Conservation (phyloP, 2,329 filamentous ascomycete species). For the Cercospora berteroae region DNA sequence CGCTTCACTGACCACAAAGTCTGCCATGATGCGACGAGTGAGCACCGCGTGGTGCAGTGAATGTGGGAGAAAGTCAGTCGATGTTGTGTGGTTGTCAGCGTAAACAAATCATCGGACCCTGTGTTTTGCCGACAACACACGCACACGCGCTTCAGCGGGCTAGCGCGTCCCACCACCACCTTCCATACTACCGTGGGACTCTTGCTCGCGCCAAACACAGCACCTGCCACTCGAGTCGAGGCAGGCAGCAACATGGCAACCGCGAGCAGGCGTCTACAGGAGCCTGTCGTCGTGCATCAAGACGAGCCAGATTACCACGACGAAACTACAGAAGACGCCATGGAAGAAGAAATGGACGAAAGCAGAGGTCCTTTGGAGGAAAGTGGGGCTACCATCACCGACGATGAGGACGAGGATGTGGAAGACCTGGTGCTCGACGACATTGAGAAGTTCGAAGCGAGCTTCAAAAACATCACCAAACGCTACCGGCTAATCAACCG, state of each 20-base stretch:
- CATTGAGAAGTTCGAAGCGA: constrained; percentile 78
- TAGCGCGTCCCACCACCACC: not conserved
- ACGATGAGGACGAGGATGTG: constrained; percentile 56
- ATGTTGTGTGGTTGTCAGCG: constrained; percentile 6
- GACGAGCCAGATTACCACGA: constrained; percentile 22
- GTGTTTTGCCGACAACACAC: constrained; percentile 3
- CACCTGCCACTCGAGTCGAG: constrained; percentile 1
- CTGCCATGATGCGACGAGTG: constrained; percentile 56
- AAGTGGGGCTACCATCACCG: constrained; percentile 51
- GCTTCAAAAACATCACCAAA: constrained; percentile 79
- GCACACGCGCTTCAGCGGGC: not conserved
- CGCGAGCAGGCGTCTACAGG: constrained; percentile 20
- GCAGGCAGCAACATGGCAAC: constrained; percentile 25
- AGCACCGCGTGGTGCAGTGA: constrained; percentile 5
- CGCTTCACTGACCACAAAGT: constrained; percentile 94
- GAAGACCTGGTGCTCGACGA: constrained; percentile 74
- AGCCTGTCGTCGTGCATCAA: constrained; percentile 28
- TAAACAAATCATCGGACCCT: constrained; percentile 7
- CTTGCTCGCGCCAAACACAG: not conserved
- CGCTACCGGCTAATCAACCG: constrained; percentile 90
- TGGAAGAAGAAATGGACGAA: constrained; percentile 47
- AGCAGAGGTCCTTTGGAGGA: constrained; percentile 51
- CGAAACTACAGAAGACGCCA: constrained; percentile 38
- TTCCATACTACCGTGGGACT: not conserved
- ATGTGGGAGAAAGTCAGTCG: not conserved